Evolutionary conservation across 1,284 basidiomycete genomes (phyloP), one percentile per base, ranked within the genome.

Genomic region (Acaromyces ingoldii): DNA sequence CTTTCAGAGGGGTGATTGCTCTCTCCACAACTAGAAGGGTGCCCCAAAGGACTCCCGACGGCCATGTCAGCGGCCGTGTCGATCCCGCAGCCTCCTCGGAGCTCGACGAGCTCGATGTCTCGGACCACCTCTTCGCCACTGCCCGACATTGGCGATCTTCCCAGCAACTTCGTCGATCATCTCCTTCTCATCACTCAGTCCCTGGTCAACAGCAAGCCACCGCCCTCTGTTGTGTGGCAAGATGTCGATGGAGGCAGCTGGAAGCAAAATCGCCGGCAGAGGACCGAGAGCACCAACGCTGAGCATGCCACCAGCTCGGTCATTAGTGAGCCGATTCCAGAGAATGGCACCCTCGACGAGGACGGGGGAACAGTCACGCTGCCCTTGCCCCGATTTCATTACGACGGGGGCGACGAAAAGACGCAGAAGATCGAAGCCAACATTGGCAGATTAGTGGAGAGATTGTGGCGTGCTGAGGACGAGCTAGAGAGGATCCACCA

Each of bases 81-180:
- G 21, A 44, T 49, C 15, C 26, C 37, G 30, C 42, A 45, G 17
- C 28, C 44, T 30, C 6, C 22, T n/a, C 19, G 6, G 22, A 22
- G 41, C 21, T 5, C 28, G 22, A 22, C 45, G 29, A 19, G 45
- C 24, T 54, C 50, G 33, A 63, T 65, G 63, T 55, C 60, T 21
- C 59, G 67, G 34, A 55, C 49, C 28, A 70, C 67, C n/a, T 58
- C 66, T 5, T 60, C 62, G 0, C 65, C 65, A 7, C 56, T 70
- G 19, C 67, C 67, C 1, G 55, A 58, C 49, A 51, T 57, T 2
- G 58, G 45, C n/a, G 46, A 62, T 22, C 56, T 69, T 2, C 68
- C 68, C 9, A 52, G 31, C 48, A 60, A 71, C 34, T 69, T 71
- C 30, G 51, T 71, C 43, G 68, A 71, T 57, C 67, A 71, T 46